These are phyloP conservation scores for Tetrapisispora pingtungensis DNA, from an alignment of 805 yeast genomes.

Conservation along the genomic window DNA sequence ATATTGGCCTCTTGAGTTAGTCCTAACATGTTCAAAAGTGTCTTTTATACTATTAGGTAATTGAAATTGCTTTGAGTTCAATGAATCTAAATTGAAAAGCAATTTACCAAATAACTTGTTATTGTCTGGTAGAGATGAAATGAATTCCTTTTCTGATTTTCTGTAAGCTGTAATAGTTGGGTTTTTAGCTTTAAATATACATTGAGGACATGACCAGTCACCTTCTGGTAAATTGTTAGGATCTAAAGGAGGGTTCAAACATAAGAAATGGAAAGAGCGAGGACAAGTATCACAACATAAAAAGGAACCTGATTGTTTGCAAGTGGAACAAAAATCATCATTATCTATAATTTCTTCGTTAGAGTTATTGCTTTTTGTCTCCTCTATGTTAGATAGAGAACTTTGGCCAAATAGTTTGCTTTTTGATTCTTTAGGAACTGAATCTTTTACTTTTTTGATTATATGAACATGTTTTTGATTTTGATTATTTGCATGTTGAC, in stretches of 20 bases:
- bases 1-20: constrained; percentile 65
- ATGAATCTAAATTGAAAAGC: constrained; percentile 44
- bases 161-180: constrained; percentile 19
- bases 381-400: constrained; percentile 8
- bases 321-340: constrained; percentile 85
- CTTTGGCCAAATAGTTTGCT: constrained; percentile 39
- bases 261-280: constrained; percentile 79
- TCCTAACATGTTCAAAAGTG: constrained; percentile 58
- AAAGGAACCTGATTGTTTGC: constrained; percentile 83
- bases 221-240: constrained; percentile 71
- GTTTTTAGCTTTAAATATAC: constrained; percentile 37
- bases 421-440: constrained; percentile 16
- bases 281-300: constrained; percentile 94
- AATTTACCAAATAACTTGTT: constrained; percentile 42
- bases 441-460: constrained; percentile 12
- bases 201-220: constrained; percentile 81
- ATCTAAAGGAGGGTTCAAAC: constrained; percentile 84
- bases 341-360: constrained; percentile 37
- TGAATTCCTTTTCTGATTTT: constrained; percentile 16
- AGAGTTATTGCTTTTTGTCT: constrained; percentile 13
- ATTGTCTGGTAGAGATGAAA: constrained; percentile 7
- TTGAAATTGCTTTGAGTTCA: constrained; percentile 57
- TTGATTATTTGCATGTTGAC: background rate
- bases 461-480: constrained; percentile 6
- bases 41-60: constrained; percentile 65